Conservation (phyloP, 23 red algal species). For the Porphyridium purpureum region DNA sequence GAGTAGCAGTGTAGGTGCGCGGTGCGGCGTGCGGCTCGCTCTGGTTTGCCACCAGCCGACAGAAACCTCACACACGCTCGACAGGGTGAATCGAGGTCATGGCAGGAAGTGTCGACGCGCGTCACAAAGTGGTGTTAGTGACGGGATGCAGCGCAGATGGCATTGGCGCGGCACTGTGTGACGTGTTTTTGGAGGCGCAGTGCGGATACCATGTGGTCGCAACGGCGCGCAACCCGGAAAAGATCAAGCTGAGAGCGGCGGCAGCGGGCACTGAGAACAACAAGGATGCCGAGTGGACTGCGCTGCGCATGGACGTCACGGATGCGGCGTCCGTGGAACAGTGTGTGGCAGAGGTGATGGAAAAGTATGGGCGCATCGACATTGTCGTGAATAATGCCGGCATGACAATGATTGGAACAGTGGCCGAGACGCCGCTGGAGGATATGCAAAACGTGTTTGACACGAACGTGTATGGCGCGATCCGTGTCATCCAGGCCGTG, state of each 20-base stretch:
- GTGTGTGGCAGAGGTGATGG: not conserved
- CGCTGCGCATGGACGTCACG: slow-evolving; percentile 16
- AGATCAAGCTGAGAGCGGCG: too few species aligned
- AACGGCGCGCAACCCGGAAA: too few species aligned
- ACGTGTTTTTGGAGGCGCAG: too few species aligned
- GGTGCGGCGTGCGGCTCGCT: too few species aligned
- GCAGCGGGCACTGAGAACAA: too few species aligned
- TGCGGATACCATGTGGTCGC: too few species aligned
- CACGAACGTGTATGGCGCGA: slow-evolving; percentile 28
- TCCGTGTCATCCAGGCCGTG: slow-evolving; percentile 11
- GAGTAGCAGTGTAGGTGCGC: too few species aligned
- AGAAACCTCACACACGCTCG: too few species aligned
- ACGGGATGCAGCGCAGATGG: slow-evolving; percentile 16
- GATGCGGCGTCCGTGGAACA: not conserved
- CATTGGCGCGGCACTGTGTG: too few species aligned
- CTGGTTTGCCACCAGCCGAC: too few species aligned
- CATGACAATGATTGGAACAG: slow-evolving; percentile 12
- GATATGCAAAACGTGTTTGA: slow-evolving; percentile 22
- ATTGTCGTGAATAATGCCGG: slow-evolving; percentile 44
- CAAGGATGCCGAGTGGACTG: not conserved
- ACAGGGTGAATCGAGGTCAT: too few species aligned
- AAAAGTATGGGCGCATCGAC: slow-evolving; percentile 9
- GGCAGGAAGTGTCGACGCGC: too few species aligned
- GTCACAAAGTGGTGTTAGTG: slow-evolving; percentile 7
- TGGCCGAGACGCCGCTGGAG: slow-evolving; percentile 13